Conservation (phyloP, 73 alveolate species). For the Paramecium bursaria region DNA sequence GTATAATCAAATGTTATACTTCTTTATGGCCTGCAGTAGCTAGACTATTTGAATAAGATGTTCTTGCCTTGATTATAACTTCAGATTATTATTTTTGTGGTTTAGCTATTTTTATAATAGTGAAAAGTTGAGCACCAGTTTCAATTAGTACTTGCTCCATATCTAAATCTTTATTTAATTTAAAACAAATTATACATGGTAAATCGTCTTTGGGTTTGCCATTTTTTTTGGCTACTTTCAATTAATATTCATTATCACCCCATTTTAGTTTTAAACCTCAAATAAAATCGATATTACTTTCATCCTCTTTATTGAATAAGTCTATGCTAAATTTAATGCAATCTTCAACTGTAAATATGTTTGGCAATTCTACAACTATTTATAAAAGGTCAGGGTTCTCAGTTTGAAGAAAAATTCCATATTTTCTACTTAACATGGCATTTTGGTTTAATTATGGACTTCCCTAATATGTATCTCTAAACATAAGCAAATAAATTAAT, state of each 20-base stretch:
- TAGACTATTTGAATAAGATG: constrained; percentile 42
- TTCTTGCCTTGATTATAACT: constrained; percentile 10
- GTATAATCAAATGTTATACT: background rate
- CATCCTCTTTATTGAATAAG: background rate
- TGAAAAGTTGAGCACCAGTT: constrained; percentile 35
- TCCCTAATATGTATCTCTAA: background rate
- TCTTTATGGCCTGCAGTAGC: background rate
- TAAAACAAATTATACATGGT: background rate
- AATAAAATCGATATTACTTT: background rate
- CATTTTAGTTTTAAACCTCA: constrained; percentile 8
- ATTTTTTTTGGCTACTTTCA: constrained; percentile 46
- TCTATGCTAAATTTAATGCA: constrained; percentile 26
- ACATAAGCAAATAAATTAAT: too few species aligned
- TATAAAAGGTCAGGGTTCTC: background rate
- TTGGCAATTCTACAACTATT: constrained; percentile 31
- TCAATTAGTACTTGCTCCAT: constrained; percentile 5
- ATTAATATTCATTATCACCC: background rate
- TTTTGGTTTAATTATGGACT: background rate
- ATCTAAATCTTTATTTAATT: constrained; percentile 7
- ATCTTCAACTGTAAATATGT: constrained; percentile 36
- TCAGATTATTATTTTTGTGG: background rate
- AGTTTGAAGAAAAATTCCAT: constrained; percentile 10
- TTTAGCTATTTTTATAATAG: background rate
- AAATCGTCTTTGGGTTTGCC: constrained; percentile 52
- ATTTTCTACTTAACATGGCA: constrained; percentile 27